phyloP scores from a whole-genome alignment of 2,329 filamentous ascomycete genomes.

The Zasmidium angulare region DNA sequence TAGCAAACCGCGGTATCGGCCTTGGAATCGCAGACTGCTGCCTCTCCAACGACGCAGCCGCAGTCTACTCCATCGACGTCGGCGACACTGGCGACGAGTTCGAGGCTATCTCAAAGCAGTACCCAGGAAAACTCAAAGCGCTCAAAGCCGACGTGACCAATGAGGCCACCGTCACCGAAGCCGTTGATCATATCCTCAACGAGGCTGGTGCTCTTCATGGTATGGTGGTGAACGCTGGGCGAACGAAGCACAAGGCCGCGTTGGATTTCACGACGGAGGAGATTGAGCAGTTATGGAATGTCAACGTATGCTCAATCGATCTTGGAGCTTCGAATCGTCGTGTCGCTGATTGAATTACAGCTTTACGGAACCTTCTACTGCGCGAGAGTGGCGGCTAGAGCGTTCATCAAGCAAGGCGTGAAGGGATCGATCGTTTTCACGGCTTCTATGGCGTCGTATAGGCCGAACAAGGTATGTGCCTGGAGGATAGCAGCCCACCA shows the following conservation, averaged over 20 bases:
- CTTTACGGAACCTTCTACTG: slow-evolving; percentile 48
- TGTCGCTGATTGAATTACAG: slow-evolving; percentile 18
- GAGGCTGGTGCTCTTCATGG: slow-evolving; percentile 49
- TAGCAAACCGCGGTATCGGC: slow-evolving; percentile 49
- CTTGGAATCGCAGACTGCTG: slow-evolving; percentile 50
- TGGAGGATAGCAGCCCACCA: background rate
- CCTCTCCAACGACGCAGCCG: slow-evolving; percentile 45
- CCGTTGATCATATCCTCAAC: slow-evolving; percentile 46
- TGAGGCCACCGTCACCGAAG: slow-evolving; percentile 45
- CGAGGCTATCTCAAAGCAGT: slow-evolving; percentile 38
- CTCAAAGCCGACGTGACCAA: slow-evolving; percentile 50
- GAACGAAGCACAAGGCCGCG: slow-evolving; percentile 54
- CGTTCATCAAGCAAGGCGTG: slow-evolving; percentile 47
- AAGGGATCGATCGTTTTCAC: slow-evolving; percentile 51
- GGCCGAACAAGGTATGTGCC: slow-evolving; percentile 37
- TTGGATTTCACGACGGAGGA: slow-evolving; percentile 52
- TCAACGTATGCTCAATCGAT: slow-evolving; percentile 32
- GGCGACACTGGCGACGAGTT: slow-evolving; percentile 46
- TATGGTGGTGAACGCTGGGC: slow-evolving; percentile 53
- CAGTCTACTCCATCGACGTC: slow-evolving; percentile 51
- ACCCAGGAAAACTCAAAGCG: slow-evolving; percentile 42
- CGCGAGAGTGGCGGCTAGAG: slow-evolving; percentile 43
- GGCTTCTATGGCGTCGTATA: slow-evolving; percentile 48
- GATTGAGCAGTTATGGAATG: slow-evolving; percentile 45
- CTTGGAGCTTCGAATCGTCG: background rate